These are phyloP conservation scores for Alternaria sp. DNA, from an alignment of 2,329 filamentous ascomycete genomes.

Conservation along the genomic window DNA sequence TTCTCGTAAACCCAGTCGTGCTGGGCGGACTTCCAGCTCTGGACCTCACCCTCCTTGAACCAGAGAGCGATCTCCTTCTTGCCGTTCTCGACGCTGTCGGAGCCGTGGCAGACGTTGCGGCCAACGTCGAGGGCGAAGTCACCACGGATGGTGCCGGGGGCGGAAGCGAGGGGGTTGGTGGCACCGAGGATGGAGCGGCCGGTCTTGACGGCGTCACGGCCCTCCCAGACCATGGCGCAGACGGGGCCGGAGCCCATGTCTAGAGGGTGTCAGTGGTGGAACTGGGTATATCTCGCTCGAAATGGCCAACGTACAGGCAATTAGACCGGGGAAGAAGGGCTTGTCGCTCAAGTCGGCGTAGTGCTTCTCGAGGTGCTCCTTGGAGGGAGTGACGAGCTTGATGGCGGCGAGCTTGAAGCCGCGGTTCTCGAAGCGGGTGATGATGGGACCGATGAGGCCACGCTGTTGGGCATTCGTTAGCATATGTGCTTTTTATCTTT, in stretches of 20 bases:
- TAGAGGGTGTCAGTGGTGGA: slow-evolving; percentile 46
- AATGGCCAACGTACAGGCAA: slow-evolving; percentile 72
- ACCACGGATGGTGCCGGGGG: slow-evolving; percentile 97
- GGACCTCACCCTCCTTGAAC: slow-evolving; percentile 89
- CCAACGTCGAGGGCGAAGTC: slow-evolving; percentile 88
- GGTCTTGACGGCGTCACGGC: slow-evolving; percentile 98
- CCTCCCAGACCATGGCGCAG: slow-evolving; percentile 99
- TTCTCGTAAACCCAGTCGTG: slow-evolving; percentile 99
- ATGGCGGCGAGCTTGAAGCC: slow-evolving; percentile 99
- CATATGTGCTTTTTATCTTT: slow-evolving; percentile 4
- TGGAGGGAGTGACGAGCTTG: slow-evolving; percentile 88
- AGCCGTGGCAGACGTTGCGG: slow-evolving; percentile 99
- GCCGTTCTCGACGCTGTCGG: slow-evolving; percentile 97
- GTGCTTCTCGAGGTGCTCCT: slow-evolving; percentile 98
- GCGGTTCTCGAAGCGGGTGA: slow-evolving; percentile 96
- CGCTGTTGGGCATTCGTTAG: slow-evolving; percentile 63
- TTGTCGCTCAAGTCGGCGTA: slow-evolving; percentile 91
- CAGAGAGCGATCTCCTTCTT: slow-evolving; percentile 99
- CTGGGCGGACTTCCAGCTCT: slow-evolving; percentile 83
- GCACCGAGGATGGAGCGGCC: slow-evolving; percentile 96
- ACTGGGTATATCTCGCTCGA: background rate
- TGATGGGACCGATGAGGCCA: slow-evolving; percentile 96
- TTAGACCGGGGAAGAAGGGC: slow-evolving; percentile 95
- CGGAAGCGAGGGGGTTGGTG: slow-evolving; percentile 96
- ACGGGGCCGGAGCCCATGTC: slow-evolving; percentile 98